A percentile compares a stretch with the other conserved stretches of the same genome.
These are phyloP conservation scores for Phytopythium chamaehyphon DNA, from an alignment of 352 stramenopile genomes.

Conservation along the genomic window DNA sequence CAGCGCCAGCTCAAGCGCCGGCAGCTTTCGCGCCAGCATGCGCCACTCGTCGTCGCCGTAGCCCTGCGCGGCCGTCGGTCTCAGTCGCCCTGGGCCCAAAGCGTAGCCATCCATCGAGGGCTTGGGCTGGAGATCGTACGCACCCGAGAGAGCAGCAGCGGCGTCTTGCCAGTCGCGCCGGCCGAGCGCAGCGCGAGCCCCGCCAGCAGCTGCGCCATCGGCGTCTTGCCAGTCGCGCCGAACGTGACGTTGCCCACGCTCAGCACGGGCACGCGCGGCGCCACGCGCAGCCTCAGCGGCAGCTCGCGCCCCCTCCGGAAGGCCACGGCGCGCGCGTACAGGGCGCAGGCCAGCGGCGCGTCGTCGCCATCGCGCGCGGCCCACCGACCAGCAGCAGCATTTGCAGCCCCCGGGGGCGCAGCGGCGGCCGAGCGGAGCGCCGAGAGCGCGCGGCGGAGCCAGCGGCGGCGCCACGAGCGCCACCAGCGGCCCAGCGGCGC, in stretches of 20 bases:
- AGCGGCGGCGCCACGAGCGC: constrained; percentile 22
- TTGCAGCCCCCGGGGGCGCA: neutral
- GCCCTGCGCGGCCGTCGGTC: constrained; percentile 14
- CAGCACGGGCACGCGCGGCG: constrained; percentile 39
- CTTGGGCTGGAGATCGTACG: constrained; percentile 3
- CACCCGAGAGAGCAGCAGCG: constrained; percentile 51
- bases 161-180: constrained; percentile 10
- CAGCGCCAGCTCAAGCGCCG: constrained; percentile 31
- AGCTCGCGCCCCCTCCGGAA: constrained; percentile 27
- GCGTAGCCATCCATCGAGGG: too few species aligned
- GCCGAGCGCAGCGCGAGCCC: constrained; percentile 12
- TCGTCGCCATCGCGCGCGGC: constrained; percentile 1
- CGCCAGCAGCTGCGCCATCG: constrained; percentile 44
- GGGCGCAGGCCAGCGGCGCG: constrained; percentile 29
- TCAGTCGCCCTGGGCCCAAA: too few species aligned
- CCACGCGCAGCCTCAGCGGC: constrained; percentile 17
- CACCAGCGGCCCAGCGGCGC: constrained; percentile 2
- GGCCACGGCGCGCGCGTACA: constrained; percentile 32
- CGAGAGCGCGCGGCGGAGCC: constrained; percentile 23
- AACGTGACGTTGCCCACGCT: constrained; percentile 73
- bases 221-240: constrained; percentile 71
- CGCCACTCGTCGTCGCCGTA: constrained; percentile 73
- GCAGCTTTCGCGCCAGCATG: constrained; percentile 43
- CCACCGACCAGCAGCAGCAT: neutral
- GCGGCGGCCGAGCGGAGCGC: constrained; percentile 29